A percentile compares a stretch with the other conserved stretches of the same genome.
phyloP scores from a whole-genome alignment of 1,284 basidiomycete genomes.

The Cryptococcus sp. region DNA sequence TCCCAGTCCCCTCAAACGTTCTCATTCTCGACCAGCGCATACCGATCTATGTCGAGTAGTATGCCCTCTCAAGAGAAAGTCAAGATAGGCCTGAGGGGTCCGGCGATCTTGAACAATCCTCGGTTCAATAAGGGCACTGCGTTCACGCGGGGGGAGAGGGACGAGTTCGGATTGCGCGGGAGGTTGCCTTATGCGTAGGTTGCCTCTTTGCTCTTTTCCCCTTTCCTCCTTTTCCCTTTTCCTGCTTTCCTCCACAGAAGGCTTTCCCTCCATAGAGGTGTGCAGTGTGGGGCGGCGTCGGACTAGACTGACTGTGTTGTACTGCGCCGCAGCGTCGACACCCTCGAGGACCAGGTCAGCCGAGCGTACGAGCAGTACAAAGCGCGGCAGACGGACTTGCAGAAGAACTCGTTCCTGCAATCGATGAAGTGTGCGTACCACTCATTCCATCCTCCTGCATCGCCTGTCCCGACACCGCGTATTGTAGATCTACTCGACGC shows the following conservation, averaged over 20 bases:
- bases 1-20: too few species aligned
- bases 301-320: neutral
- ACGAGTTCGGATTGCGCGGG: conserved; percentile 68
- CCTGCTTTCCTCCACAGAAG: neutral
- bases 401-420: conserved; percentile 71
- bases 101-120: conserved; percentile 64
- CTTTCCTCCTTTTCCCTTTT: too few species aligned
- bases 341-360: conserved; percentile 69
- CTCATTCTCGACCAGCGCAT: too few species aligned
- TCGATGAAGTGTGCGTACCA: conserved; percentile 58
- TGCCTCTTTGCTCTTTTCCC: neutral
- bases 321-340: conserved; percentile 59
- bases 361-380: conserved; percentile 63
- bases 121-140: conserved; percentile 64
- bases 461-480: too few species aligned
- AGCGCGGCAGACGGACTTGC: conserved; percentile 58
- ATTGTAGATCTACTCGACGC: too few species aligned
- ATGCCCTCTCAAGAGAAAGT: conserved; percentile 3
- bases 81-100: conserved; percentile 58
- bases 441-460: neutral
- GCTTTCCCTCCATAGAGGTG: neutral
- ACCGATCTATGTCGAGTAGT: too few species aligned
- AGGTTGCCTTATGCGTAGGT: conserved; percentile 61
- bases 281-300: too few species aligned
- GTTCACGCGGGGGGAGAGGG: conserved; percentile 68